These are phyloP conservation scores for Reticulomyxa filosa DNA, from an alignment of 78 protist genomes.

Conservation along the genomic window DNA sequence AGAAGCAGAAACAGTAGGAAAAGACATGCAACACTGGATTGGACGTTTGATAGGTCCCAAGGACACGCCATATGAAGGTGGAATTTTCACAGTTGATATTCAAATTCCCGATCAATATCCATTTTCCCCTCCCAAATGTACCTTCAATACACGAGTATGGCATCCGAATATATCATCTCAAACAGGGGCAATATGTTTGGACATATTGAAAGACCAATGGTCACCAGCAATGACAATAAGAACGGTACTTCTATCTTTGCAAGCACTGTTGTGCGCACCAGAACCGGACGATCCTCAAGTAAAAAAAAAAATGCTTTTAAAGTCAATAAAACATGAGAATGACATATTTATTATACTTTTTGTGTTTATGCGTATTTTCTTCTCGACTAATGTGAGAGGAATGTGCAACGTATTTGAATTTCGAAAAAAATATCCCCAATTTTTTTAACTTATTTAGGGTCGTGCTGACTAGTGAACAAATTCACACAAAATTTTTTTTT, in stretches of 20 bases:
- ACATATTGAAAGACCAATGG: constrained; percentile 38
- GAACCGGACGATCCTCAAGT: constrained; percentile 39
- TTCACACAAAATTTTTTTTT: not conserved
- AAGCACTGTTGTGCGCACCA: constrained; percentile 23
- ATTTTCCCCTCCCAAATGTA: constrained; percentile 32
- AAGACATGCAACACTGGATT: constrained; percentile 14
- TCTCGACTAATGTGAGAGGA: too few relatives aligned
- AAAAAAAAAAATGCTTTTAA: too few relatives aligned
- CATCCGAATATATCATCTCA: constrained; percentile 31
- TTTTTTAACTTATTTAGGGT: too few relatives aligned
- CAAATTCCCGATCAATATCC: constrained; percentile 22
- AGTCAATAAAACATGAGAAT: too few relatives aligned
- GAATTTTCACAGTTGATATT: constrained; percentile 16
- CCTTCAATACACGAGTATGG: constrained; percentile 25
- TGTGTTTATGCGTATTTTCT: too few relatives aligned
- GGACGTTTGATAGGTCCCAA: constrained; percentile 13
- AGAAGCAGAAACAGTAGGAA: too few relatives aligned
- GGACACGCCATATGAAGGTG: constrained; percentile 20
- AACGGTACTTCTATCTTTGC: constrained; percentile 34
- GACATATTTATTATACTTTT: too few relatives aligned
- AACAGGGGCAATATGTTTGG: constrained; percentile 42
- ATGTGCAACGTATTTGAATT: too few relatives aligned
- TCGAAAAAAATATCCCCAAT: too few relatives aligned
- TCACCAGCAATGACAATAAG: constrained; percentile 32
- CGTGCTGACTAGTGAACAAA: not conserved